A percentile compares a stretch with the other conserved stretches of the same genome.
phyloP scores from a whole-genome alignment of 352 stramenopile genomes.

The Blastocystis sp. region DNA sequence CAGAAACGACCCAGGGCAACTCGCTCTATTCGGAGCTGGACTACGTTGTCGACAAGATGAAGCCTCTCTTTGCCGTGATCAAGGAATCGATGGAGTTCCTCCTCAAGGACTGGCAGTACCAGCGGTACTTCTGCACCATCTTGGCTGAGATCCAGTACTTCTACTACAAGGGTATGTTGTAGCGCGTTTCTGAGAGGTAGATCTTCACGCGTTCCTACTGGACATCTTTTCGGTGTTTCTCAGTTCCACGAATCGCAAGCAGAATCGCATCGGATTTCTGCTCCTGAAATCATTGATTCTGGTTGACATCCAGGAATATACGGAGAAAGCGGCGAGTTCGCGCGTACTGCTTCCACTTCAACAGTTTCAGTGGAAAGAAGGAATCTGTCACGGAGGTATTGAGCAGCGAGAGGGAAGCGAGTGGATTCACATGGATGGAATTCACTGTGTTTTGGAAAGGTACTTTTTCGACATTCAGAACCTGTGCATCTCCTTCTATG shows the following conservation, averaged over 20 bases:
- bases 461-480: conserved; percentile 42
- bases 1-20: not conserved
- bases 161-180: conserved; percentile 8
- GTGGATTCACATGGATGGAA: not conserved
- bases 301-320: conserved; percentile 11
- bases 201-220: not conserved
- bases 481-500: conserved; percentile 9
- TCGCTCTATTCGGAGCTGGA: conserved; percentile 28
- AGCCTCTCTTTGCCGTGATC: not conserved
- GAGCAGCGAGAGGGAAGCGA: not conserved
- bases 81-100: conserved; percentile 4
- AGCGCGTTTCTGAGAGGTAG: not conserved
- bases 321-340: not conserved
- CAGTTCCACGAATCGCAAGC: not conserved
- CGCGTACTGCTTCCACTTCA: not conserved
- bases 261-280: conserved; percentile 25
- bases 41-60: conserved; percentile 23
- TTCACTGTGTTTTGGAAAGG: conserved; percentile 10
- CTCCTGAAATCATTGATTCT: conserved; percentile 30
- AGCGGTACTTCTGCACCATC: conserved; percentile 14
- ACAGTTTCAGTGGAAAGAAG: conserved; percentile 21
- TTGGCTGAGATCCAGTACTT: conserved; percentile 34
- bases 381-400: not conserved
- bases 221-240: not conserved
- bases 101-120: conserved; percentile 6